These are phyloP conservation scores for Alternaria ventricosa DNA, from an alignment of 2,329 filamentous ascomycete species.

Conservation along the genomic window DNA sequence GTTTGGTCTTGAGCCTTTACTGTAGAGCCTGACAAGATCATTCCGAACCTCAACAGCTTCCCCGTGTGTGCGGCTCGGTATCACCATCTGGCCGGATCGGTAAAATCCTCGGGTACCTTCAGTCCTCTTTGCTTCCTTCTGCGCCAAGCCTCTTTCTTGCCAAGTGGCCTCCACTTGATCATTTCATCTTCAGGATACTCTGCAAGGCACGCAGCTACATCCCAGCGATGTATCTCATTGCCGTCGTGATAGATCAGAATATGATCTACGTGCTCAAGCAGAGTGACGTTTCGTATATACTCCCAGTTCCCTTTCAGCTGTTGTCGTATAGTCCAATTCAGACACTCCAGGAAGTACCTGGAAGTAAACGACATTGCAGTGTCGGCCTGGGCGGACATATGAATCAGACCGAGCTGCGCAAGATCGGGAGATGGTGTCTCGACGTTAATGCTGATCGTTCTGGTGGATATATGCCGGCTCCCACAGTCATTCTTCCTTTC, in stretches of 20 bases:
- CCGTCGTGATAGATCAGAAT: neutral
- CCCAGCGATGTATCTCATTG: neutral
- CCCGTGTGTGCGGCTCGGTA: neutral
- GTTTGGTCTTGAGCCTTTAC: neutral
- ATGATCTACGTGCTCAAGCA: neutral
- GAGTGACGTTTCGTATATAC: neutral
- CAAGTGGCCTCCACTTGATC: neutral
- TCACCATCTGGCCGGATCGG: rapidly evolving
- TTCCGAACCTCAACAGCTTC: neutral
- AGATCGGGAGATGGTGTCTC: constrained; percentile 9
- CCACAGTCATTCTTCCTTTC: neutral
- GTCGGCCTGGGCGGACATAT: neutral
- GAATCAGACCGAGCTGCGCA: neutral
- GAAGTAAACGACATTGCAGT: neutral
- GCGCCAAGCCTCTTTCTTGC: neutral
- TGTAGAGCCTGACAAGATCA: neutral
- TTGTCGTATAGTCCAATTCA: neutral
- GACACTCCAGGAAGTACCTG: neutral
- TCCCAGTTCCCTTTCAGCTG: neutral
- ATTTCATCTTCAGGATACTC: neutral
- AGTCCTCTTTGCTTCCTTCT: neutral
- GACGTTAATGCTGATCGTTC: constrained; percentile 20
- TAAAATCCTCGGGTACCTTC: neutral
- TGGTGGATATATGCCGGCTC: constrained; percentile 12
- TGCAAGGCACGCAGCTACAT: neutral